Conservation (phyloP, 305 asterid genomes). For the Fraxinus angustifolia region DNA sequence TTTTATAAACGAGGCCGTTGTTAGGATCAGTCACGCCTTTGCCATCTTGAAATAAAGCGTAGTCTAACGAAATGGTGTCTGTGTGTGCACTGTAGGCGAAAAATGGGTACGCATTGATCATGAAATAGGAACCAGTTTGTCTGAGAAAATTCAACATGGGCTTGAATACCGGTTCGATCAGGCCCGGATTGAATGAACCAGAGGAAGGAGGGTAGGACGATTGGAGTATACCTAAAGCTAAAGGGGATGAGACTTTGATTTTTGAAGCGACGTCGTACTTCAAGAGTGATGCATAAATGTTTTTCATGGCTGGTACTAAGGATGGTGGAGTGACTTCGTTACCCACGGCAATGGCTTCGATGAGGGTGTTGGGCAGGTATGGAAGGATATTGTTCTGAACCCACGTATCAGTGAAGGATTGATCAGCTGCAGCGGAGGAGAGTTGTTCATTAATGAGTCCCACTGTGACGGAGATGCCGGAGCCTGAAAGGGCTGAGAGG, state of each 20-base stretch:
- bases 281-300: conserved; percentile 42
- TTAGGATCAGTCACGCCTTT: conserved; percentile 43
- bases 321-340: conserved; percentile 54
- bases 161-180: conserved; percentile 51
- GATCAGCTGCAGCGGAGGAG: conserved; percentile 44
- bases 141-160: conserved; percentile 53
- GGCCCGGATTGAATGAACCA: conserved; percentile 49
- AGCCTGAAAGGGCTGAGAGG: conserved; percentile 49
- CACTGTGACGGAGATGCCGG: conserved; percentile 50
- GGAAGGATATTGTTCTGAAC: conserved; percentile 39
- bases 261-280: conserved; percentile 34
- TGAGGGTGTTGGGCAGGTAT: conserved; percentile 40
- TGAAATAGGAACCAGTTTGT: conserved; percentile 49
- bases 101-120: conserved; percentile 65
- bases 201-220: conserved; percentile 60
- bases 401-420: conserved; percentile 53
- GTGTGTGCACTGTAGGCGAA: conserved; percentile 51
- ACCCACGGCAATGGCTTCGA: conserved; percentile 62
- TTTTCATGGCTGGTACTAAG: conserved; percentile 73
- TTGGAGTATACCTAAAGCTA: conserved; percentile 58
- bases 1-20: conserved; percentile 52
- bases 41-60: conserved; percentile 44
- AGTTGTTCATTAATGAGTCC: conserved; percentile 57
- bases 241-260: conserved; percentile 50
- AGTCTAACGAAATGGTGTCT: conserved; percentile 52